Base-by-base conservation (phyloP, 768 basidiomycete genomes). In the Hygrophoropsis aurantiaca region DNA sequence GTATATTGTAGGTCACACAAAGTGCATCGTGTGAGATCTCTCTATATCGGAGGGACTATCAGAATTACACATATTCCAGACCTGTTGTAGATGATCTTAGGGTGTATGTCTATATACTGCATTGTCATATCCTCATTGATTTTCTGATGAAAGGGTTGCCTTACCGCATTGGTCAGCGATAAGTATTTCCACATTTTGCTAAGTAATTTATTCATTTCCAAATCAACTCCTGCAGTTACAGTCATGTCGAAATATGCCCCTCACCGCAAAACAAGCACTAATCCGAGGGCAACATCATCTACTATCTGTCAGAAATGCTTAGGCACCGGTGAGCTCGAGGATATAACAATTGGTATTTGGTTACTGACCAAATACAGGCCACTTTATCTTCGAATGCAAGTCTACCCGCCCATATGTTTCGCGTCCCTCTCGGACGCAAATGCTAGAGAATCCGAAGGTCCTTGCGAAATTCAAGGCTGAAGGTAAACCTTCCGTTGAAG, bases 361-460 rank as follows among this genome's bases (percentile, higher is more conserved):
- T 16, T 10, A 26, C 30, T 3, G 19, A 32, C 27, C n/a, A n/a
- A 11, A 48, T 46, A 30, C 59, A 84, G 94, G 93, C 0, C 94
- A 97, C 66, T 94, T 85, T 63, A 97, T 84, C 11, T 97, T 85
- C 60, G 81, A 97, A 69, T 97, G 94, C 78, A 91, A 90, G 67
- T 75, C 77, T 15, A 57, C 78, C 18, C 77, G 87, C 2, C 89
- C 91, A 20, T 97, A 97, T 63, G 74, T 91, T 33, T 81, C 90
- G 10, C 78, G 94, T n/a, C 94, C 94, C 2, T 93, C 91, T 27
- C 80, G 93, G 34, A 90, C 90, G 2, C 80, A 93, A 57, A 82
- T 85, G 64, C 78, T 97, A 13, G 87, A 92, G 57, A 89, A 90
- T 46, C 91, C 91, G 3, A 73, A 68, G 19, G 40, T 81, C 2